These are phyloP conservation scores for Solanum hybrid DNA, from an alignment of 305 asterid species.

Conservation along the genomic window DNA sequence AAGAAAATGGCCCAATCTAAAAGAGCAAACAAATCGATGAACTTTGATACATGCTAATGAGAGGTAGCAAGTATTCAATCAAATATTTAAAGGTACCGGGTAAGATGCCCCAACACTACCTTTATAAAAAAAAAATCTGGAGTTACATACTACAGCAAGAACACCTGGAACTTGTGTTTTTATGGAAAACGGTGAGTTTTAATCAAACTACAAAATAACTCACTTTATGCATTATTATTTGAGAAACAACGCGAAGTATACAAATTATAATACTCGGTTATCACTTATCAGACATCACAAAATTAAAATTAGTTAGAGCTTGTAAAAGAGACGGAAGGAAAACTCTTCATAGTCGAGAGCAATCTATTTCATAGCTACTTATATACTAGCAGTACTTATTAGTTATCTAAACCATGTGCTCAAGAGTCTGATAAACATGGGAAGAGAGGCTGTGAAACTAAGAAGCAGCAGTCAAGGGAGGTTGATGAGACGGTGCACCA, in stretches of 20 bases:
- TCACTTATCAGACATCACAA: not conserved
- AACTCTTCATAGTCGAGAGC: not conserved
- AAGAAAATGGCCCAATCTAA: not conserved
- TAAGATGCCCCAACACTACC: not conserved
- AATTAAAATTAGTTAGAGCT: not conserved
- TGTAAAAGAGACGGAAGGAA: not conserved
- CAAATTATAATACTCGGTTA: not conserved
- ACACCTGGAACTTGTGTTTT: not conserved
- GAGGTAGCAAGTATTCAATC: not conserved
- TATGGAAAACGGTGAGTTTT: not conserved
- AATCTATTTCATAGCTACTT: not conserved
- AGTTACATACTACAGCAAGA: not conserved
- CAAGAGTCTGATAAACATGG: not conserved
- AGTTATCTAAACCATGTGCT: not conserved
- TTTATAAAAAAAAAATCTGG: not conserved
- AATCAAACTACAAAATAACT: not conserved
- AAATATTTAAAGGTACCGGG: not conserved
- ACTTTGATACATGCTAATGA: not conserved
- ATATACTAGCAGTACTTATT: not conserved
- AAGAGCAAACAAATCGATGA: not conserved
- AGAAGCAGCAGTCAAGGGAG: slow-evolving; percentile 57
- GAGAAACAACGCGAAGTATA: not conserved
- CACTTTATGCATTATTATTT: not conserved
- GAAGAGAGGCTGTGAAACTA: slow-evolving; percentile 10
- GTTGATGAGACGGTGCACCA: slow-evolving; percentile 29